Base-by-base conservation (phyloP, 129 eudicot species). In the Ambrosia artemisiifolia region DNA sequence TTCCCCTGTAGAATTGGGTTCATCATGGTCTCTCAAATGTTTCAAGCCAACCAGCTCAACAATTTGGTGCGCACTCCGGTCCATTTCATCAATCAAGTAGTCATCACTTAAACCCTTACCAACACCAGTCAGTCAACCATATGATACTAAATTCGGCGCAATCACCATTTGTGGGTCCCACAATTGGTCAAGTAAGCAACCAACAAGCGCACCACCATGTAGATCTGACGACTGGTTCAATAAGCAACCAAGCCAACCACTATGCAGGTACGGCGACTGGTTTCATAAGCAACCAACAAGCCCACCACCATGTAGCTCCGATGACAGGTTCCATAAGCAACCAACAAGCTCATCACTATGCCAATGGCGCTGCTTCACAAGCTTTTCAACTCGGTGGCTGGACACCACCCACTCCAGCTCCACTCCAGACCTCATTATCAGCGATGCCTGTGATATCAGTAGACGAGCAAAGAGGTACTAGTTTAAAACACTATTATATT, bases 21-120 rank as follows among this genome's bases (percentile, higher is more conserved):
- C 83, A 75, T 59, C 85, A 64, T 46, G 71, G 65, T 35, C 54
- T 19, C 59, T 17, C 82, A 14, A 64, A 78, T 46, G 56, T 65
- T 50, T 51, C 78, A n/a, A 75, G 42, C 72, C 77, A 61, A 51
- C 74, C 78, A 46, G 53, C 75, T 79, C 89, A 75, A 73, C 86
- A 76, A 59, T 50, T 64, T 50, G 54, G 47, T 36, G 76, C 71
- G 70, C 72, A 3, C 68, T 77, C 75, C 24, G 70, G 74, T 75
- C 77, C 80, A 20, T 68, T 38, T 75, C 90, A 72, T 54, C 72
- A 16, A 12, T 67, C 74, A 19, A 75, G 19, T 43, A 38, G 72
- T 44, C 77, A 80, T 63, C 72, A 16, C 63, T 53, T 68, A 19
- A 55, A 69, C 35, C 57, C 78, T 10, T 63, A 46, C 53, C 88